phyloP scores from a whole-genome alignment of 2,329 filamentous ascomycete genomes.

The Diatrype stigma region DNA sequence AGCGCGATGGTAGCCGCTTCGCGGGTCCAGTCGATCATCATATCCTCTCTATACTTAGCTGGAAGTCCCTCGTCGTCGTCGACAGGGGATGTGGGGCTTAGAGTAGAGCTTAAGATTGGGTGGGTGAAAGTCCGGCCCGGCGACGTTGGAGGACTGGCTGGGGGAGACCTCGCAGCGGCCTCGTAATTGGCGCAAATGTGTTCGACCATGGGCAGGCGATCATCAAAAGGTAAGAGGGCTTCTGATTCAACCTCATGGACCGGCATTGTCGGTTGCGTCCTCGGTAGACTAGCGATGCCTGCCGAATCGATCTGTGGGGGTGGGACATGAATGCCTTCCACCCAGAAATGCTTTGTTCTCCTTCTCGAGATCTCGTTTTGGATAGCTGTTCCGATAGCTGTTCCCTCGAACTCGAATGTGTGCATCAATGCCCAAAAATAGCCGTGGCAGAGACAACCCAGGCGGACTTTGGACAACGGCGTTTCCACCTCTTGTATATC shows the following conservation, averaged over 20 bases:
- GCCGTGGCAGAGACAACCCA: slow-evolving; percentile 81
- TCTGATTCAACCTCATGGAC: slow-evolving; percentile 55
- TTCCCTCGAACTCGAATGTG: slow-evolving; percentile 70
- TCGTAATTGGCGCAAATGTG: slow-evolving; percentile 70
- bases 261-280: slow-evolving; percentile 42
- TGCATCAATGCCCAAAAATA: slow-evolving; percentile 81
- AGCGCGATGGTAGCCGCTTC: slow-evolving; percentile 67
- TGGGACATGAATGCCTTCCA: slow-evolving; percentile 69
- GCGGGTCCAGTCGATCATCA: slow-evolving; percentile 76
- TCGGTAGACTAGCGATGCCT: slow-evolving; percentile 44
- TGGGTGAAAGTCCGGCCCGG: slow-evolving; percentile 62
- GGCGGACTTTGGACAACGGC: slow-evolving; percentile 67
- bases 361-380: slow-evolving; percentile 72
- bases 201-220: slow-evolving; percentile 66
- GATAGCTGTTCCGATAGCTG: slow-evolving; percentile 65
- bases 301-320: slow-evolving; percentile 61
- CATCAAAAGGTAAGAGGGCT: slow-evolving; percentile 70
- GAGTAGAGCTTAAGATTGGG: slow-evolving; percentile 52
- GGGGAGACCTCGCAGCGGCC: slow-evolving; percentile 56
- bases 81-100: slow-evolving; percentile 34
- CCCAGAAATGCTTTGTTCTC: slow-evolving; percentile 72
- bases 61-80: slow-evolving; percentile 57
- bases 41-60: slow-evolving; percentile 63
- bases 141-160: slow-evolving; percentile 65
- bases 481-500: slow-evolving; percentile 66